Evolutionary conservation across 192 early-diverging fungal genomes (phyloP).

Genomic region (Paraglomus brasilianum): DNA sequence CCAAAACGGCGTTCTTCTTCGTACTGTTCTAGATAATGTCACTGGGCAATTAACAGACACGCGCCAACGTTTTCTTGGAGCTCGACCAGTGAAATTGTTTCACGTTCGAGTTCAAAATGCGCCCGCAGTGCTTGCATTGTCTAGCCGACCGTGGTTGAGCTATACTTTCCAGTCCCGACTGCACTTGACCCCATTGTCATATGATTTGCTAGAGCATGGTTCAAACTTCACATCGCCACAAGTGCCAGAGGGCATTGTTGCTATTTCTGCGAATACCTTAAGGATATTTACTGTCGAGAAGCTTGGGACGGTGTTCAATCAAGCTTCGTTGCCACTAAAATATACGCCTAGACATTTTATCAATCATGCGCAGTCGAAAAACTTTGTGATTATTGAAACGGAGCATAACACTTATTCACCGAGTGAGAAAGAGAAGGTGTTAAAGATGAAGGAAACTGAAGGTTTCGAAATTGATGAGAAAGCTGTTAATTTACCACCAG

Average conservation of each 20-base stretch:
- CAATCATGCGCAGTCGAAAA: conserved; percentile 67
- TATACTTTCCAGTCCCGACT: conserved; percentile 73
- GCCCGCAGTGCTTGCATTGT: conserved; percentile 79
- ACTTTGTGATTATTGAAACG: conserved; percentile 87
- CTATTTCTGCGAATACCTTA: conserved; percentile 81
- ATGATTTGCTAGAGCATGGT: conserved; percentile 84
- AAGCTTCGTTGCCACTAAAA: conserved; percentile 75
- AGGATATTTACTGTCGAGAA: conserved; percentile 84
- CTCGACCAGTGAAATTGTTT: conserved; percentile 81
- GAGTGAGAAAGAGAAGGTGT: conserved; percentile 55
- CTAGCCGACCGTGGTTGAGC: conserved; percentile 85
- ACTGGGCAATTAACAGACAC: conserved; percentile 82
- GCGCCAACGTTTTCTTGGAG: conserved; percentile 73
- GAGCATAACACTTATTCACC: conserved; percentile 79
- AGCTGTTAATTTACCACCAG: conserved; percentile 61
- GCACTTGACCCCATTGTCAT: conserved; percentile 80
- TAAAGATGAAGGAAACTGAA: conserved; percentile 53
- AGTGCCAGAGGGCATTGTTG: conserved; percentile 86
- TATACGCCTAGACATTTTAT: conserved; percentile 87
- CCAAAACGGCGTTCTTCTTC: conserved; percentile 84
- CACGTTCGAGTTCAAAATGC: conserved; percentile 61
- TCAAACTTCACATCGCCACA: conserved; percentile 80
- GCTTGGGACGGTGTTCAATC: conserved; percentile 80
- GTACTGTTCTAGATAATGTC: conserved; percentile 78
- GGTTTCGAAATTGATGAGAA: conserved; percentile 55